Percentiles rank a stretch among this genome's conserved stretches.
phyloP scores from a whole-genome alignment of 495 filamentous ascomycete species.

The Talaromyces liani region DNA sequence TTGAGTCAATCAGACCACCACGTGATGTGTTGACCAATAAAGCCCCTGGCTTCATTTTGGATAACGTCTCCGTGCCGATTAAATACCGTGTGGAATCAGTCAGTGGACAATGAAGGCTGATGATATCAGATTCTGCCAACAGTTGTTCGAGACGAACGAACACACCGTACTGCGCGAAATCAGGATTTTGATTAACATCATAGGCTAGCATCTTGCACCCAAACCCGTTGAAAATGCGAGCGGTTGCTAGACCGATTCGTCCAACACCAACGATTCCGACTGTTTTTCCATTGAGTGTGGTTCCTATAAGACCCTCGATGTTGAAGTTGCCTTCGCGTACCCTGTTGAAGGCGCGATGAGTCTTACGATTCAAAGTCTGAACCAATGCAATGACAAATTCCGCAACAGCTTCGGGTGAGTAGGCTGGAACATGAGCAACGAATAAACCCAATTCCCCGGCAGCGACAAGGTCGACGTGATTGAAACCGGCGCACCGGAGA shows the following conservation, averaged over 20 bases:
- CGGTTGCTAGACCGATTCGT: neutral
- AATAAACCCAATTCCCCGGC: neutral
- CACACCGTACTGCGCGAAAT: neutral
- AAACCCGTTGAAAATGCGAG: neutral
- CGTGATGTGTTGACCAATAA: neutral
- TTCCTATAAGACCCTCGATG: slow-evolving; percentile 56
- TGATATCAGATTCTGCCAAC: neutral
- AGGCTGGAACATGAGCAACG: slow-evolving; percentile 44
- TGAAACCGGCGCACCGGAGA: neutral
- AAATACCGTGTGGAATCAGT: neutral
- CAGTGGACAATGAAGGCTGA: neutral
- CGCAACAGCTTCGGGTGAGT: slow-evolving; percentile 65
- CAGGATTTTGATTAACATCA: neutral
- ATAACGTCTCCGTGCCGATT: neutral
- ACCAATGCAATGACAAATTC: slow-evolving; percentile 63
- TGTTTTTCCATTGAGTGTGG: slow-evolving; percentile 41
- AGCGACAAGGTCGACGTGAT: neutral
- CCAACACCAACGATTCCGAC: neutral
- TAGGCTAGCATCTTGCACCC: neutral
- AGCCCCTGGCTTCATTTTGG: neutral
- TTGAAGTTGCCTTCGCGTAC: slow-evolving; percentile 67
- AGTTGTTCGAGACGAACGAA: neutral
- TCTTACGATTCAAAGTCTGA: slow-evolving; percentile 63
- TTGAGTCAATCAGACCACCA: neutral
- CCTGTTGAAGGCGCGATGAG: slow-evolving; percentile 63